Percentiles rank a stretch among this genome's conserved stretches.
Evolutionary conservation across 805 yeast genomes (phyloP).

Genomic region (Wickerhamomyces strasburgensis): DNA sequence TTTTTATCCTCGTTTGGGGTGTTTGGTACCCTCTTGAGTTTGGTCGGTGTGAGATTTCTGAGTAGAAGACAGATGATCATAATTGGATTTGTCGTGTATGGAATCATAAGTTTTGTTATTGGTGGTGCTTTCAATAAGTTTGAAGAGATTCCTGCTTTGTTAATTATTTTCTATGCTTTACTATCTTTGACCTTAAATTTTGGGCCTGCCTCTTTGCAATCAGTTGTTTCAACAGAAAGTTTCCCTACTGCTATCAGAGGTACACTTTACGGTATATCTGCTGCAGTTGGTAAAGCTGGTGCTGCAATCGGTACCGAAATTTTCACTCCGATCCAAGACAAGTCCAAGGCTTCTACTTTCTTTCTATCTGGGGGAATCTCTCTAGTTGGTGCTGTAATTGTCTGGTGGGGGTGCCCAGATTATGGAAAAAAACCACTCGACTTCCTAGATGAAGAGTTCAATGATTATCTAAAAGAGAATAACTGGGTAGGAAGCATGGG

Average conservation of each 20-base stretch:
- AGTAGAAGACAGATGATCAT: conserved; percentile 9
- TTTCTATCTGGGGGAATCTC: conserved; percentile 39
- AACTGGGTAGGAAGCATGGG: conserved; percentile 50
- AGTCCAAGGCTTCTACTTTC: conserved; percentile 40
- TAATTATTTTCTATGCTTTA: conserved; percentile 41
- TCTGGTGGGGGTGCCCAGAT: conserved; percentile 40
- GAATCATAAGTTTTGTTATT: conserved; percentile 41
- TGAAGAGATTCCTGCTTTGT: conserved; percentile 28
- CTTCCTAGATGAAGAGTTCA: conserved; percentile 42
- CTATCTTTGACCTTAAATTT: conserved; percentile 40
- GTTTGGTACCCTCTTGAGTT: conserved; percentile 6
- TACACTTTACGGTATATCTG: conserved; percentile 41
- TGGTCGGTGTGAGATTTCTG: conserved; percentile 2
- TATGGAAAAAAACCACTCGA: conserved; percentile 40
- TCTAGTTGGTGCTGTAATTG: conserved; percentile 28
- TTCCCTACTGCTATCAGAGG: conserved; percentile 49
- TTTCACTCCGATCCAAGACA: conserved; percentile 40
- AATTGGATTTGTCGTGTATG: conserved; percentile 18
- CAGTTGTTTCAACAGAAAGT: conserved; percentile 39
- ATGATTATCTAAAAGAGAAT: conserved; percentile 38
- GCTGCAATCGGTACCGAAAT: conserved; percentile 46
- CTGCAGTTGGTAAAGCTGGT: conserved; percentile 49
- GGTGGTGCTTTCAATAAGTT: conserved; percentile 34
- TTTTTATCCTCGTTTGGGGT: conserved; percentile 9
- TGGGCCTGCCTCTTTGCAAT: conserved; percentile 46